These are phyloP conservation scores for Schizochytrium sp. DNA, from an alignment of 108 stramenopile genomes.

Conservation along the genomic window DNA sequence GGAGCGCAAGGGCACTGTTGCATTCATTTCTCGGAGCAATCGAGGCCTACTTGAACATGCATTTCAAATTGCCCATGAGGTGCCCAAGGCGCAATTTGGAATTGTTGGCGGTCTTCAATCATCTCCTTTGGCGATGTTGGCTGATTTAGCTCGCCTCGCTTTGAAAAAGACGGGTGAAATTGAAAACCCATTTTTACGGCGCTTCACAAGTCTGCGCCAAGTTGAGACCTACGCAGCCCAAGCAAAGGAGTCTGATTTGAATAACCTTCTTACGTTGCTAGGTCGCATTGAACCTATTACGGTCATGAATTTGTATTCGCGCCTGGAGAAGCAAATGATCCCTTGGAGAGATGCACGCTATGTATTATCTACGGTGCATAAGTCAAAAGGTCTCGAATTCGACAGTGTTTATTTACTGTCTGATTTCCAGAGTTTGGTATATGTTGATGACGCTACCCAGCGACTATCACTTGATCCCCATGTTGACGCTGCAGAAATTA, in stretches of 20 bases:
- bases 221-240: not conserved
- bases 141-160: conserved; percentile 16
- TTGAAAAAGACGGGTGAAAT: not conserved
- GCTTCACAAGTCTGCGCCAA: not conserved
- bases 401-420: conserved; percentile 35
- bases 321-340: not conserved
- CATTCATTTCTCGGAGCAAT: conserved; percentile 49
- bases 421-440: not conserved
- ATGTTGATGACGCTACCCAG: conserved; percentile 28
- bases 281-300: not conserved
- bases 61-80: not conserved
- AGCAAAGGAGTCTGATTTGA: conserved; percentile 1
- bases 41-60: conserved; percentile 23
- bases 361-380: conserved; percentile 43
- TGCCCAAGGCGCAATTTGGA: not conserved
- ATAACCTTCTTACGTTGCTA: too few relatives aligned
- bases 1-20: not conserved
- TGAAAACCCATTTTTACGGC: not conserved
- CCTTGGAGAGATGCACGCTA: not conserved
- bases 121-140: not conserved
- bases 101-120: conserved; percentile 16
- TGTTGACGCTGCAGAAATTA: conserved; percentile 3
- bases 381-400: conserved; percentile 44
- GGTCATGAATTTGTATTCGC: not conserved
- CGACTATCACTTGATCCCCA: not conserved